Conservation (phyloP, 306 rosid genomes). For the Trifolium subterraneum region DNA sequence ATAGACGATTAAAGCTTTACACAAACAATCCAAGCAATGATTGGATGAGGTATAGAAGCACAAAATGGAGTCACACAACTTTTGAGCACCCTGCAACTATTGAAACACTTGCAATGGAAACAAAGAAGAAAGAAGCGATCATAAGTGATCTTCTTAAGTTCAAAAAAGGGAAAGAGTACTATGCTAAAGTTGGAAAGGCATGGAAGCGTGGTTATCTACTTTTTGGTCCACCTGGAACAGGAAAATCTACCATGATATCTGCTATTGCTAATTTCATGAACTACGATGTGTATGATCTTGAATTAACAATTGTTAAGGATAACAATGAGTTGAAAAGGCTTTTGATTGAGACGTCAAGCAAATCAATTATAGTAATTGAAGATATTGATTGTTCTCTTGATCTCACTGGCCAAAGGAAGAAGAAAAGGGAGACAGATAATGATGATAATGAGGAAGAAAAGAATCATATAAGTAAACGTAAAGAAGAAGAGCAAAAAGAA, state of each 20-base stretch:
- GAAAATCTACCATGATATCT: slow-evolving; percentile 65
- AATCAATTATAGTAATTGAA: slow-evolving; percentile 59
- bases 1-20: slow-evolving; percentile 54
- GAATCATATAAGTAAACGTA: neutral
- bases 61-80: slow-evolving; percentile 54
- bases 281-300: slow-evolving; percentile 69
- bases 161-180: slow-evolving; percentile 50
- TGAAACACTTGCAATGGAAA: slow-evolving; percentile 61
- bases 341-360: slow-evolving; percentile 47
- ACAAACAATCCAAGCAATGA: slow-evolving; percentile 43
- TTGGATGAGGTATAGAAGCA: neutral
- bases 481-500: slow-evolving; percentile 10
- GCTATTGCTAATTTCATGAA: slow-evolving; percentile 67
- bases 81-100: slow-evolving; percentile 70
- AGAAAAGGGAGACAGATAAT: slow-evolving; percentile 33
- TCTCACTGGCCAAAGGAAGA: slow-evolving; percentile 62
- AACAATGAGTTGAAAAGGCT: slow-evolving; percentile 53
- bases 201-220: slow-evolving; percentile 70
- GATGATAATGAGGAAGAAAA: neutral
- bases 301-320: slow-evolving; percentile 56
- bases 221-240: slow-evolving; percentile 68
- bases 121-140: slow-evolving; percentile 54
- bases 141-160: slow-evolving; percentile 49
- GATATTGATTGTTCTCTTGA: slow-evolving; percentile 72
- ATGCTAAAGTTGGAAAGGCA: slow-evolving; percentile 57